Base-by-base conservation (phyloP, 2,329 filamentous ascomycete genomes). In the Ascosphaera acerosa region DNA sequence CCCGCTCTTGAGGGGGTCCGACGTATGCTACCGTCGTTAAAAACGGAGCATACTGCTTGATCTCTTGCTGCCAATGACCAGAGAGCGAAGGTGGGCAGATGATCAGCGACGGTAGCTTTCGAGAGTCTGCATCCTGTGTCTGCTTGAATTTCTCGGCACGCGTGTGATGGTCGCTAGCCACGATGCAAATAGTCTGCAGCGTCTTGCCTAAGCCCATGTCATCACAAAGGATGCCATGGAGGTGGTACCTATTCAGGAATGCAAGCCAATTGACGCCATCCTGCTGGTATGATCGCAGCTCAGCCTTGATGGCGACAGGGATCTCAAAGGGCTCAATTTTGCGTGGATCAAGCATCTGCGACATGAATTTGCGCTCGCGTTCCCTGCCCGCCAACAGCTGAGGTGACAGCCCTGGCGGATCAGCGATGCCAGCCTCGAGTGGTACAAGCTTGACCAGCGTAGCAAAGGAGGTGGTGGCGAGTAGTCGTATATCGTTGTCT, bases 201-300 rank as follows among this genome's bases (percentile, higher is more conserved):
- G 87, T 97, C 57, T 97, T 97, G 31, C 87, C 87, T 17, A 97
- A 74, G 45, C 87, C 87, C 87, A 97, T 97, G 50, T 97, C 87
- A 45, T 97, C 87, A 48, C 87, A 97, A 36, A 97, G 76, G 51
- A 97, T 92, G 30, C 87, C 87, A 43, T 97, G 89, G 2, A 97
- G 67, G 44, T 97, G 84, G 48, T 94, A 97, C 35, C 82, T 82
- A 50, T 97, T 97, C 41, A 97, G 70, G 56, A 97, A 97, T 34
- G 89, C 73, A 32, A 97, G 67, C 87, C 87, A 97, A 48, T 97
- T 97, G 46, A 97, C 84, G 48, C 87, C 87, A 33, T 97, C 87
- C 51, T 97, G 87, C 50, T 97, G 89, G 47, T 97, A 97, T 0
- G 82, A 90, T 38, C 87, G 77, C 32, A 97, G 65, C 44, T 90